A percentile compares a stretch with the other conserved stretches of the same genome.
phyloP scores from a whole-genome alignment of 2,329 filamentous ascomycete species.

The Ceratocystis albifundus region DNA sequence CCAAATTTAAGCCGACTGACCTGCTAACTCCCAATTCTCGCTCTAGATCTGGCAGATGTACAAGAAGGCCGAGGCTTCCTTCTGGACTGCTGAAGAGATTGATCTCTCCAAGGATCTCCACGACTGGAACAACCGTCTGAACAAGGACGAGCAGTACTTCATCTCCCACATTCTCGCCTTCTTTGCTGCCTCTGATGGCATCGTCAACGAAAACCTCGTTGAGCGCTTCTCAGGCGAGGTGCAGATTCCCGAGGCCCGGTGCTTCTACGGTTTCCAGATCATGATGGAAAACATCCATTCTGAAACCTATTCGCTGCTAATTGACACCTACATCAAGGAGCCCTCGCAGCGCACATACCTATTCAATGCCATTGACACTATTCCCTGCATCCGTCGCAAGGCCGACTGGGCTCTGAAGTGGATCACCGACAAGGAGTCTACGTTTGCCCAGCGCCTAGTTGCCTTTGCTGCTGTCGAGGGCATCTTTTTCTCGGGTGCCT shows the following conservation, averaged over 20 bases:
- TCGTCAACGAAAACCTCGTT: conserved; percentile 98
- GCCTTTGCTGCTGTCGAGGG: conserved; percentile 97
- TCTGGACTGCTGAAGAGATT: conserved; percentile 99
- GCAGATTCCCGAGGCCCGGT: conserved; percentile 92
- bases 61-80: conserved; percentile 98
- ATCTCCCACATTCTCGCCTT: conserved; percentile 97
- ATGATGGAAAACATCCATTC: conserved; percentile 99
- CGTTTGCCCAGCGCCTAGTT: conserved; percentile 88
- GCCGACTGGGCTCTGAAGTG: conserved; percentile 93
- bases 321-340: conserved; percentile 99
- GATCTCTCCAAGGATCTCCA: conserved; percentile 97
- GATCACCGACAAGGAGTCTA: conserved; percentile 88
- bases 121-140: conserved; percentile 98
- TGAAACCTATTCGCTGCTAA: conserved; percentile 96
- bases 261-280: conserved; percentile 99
- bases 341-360: conserved; percentile 84
- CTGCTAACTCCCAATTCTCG: not conserved
- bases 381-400: conserved; percentile 97
- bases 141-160: conserved; percentile 95
- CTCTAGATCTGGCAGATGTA: conserved; percentile 98
- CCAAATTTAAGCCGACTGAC: not conserved
- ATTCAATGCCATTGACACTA: conserved; percentile 98
- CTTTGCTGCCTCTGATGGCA: conserved; percentile 96
- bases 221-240: conserved; percentile 97
- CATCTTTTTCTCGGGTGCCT: conserved; percentile 98